phyloP scores from a whole-genome alignment of 805 yeast species.

The Monosporozyma solicola region DNA sequence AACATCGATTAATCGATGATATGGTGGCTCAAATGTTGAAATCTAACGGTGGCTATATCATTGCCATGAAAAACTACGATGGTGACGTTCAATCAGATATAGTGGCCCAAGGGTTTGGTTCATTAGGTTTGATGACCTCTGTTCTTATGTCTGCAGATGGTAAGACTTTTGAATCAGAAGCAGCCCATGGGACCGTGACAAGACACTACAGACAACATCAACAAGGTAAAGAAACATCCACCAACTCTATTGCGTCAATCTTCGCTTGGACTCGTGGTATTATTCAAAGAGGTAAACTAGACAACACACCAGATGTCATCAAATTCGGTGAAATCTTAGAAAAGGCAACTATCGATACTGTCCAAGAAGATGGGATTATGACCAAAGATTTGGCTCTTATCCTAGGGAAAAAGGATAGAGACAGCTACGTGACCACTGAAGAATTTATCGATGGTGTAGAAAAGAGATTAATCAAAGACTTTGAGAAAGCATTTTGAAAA shows the following conservation, averaged over 20 bases:
- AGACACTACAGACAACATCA: slow-evolving; percentile 95
- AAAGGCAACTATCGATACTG: slow-evolving; percentile 79
- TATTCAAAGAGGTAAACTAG: slow-evolving; percentile 85
- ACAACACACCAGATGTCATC: slow-evolving; percentile 75
- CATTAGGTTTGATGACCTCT: slow-evolving; percentile 94
- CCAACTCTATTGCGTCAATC: slow-evolving; percentile 94
- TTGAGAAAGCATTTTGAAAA: not conserved
- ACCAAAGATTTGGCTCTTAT: slow-evolving; percentile 94
- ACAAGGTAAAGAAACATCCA: slow-evolving; percentile 93
- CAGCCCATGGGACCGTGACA: slow-evolving; percentile 98
- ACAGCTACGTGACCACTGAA: slow-evolving; percentile 79
- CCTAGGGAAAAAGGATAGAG: slow-evolving; percentile 75
- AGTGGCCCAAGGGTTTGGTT: slow-evolving; percentile 97
- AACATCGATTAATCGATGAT: slow-evolving; percentile 93
- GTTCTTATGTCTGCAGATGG: slow-evolving; percentile 97
- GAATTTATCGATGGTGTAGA: slow-evolving; percentile 84
- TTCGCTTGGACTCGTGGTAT: slow-evolving; percentile 96
- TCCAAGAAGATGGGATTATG: slow-evolving; percentile 76
- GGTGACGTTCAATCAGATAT: slow-evolving; percentile 97
- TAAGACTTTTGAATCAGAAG: slow-evolving; percentile 89
- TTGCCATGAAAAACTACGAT: slow-evolving; percentile 96
- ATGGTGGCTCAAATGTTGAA: slow-evolving; percentile 99
- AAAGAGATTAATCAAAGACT: slow-evolving; percentile 39
- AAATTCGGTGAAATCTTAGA: slow-evolving; percentile 73
- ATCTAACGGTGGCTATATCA: slow-evolving; percentile 88